These are phyloP conservation scores for Citrus glauca DNA, from an alignment of 345 rosid species.

Conservation along the genomic window DNA sequence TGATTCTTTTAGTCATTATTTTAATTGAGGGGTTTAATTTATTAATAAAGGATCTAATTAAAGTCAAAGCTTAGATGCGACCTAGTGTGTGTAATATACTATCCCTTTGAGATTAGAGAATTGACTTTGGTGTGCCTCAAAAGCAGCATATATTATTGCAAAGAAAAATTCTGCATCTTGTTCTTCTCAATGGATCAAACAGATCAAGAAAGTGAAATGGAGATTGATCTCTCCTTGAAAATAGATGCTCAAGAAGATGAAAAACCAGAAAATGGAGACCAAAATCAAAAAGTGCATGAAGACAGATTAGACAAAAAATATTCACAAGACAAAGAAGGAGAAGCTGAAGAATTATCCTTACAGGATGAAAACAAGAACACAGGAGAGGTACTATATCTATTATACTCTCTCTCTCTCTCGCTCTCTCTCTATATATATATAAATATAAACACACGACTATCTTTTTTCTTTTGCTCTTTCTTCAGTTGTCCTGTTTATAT, in stretches of 20 bases:
- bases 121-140: slow-evolving; percentile 70
- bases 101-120: slow-evolving; percentile 35
- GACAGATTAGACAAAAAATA: not conserved
- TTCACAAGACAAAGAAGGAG: not conserved
- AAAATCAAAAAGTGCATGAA: not conserved
- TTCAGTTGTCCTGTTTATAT: not conserved
- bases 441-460: no score
- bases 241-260: slow-evolving; percentile 25
- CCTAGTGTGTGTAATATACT: slow-evolving; percentile 28
- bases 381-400: slow-evolving; percentile 27
- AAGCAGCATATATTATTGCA: slow-evolving; percentile 25
- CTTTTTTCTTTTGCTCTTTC: not conserved
- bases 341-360: slow-evolving; percentile 5
- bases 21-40: slow-evolving; percentile 8
- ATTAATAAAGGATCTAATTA: slow-evolving; percentile 19
- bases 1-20: slow-evolving; percentile 12
- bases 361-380: slow-evolving; percentile 12
- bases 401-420: not conserved
- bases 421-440: no score
- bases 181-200: not conserved
- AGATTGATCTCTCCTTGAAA: slow-evolving; percentile 44
- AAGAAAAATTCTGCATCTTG: slow-evolving; percentile 1
- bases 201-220: slow-evolving; percentile 19
- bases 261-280: not conserved
- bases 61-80: slow-evolving; percentile 52